A percentile compares a stretch with the other conserved stretches of the same genome.
Evolutionary conservation across 1,284 basidiomycete species (phyloP).

Genomic region (Melampsora abietis-canadensis): DNA sequence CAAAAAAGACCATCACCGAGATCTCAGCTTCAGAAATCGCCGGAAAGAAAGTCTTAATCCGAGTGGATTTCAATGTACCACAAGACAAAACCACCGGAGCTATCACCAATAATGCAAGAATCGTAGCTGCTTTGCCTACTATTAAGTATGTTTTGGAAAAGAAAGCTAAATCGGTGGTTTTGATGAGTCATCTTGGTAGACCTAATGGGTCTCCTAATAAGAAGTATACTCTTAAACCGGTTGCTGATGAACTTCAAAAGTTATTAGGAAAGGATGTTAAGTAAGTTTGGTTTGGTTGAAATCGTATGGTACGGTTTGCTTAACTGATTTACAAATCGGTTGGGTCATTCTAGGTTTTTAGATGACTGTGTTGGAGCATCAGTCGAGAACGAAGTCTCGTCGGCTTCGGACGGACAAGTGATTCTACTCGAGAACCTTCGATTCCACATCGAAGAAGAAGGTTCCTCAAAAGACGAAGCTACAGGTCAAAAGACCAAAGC

Average conservation of each 20-base stretch:
- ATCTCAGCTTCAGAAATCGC: slow-evolving; percentile 89
- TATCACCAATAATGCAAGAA: slow-evolving; percentile 98
- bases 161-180: slow-evolving; percentile 76
- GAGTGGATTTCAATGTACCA: slow-evolving; percentile 97
- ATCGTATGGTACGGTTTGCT: neutral
- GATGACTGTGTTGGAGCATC: slow-evolving; percentile 81
- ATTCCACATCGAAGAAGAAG: slow-evolving; percentile 98
- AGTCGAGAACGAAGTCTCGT: slow-evolving; percentile 70
- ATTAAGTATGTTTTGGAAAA: slow-evolving; percentile 90
- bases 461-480: slow-evolving; percentile 84
- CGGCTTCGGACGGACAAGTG: slow-evolving; percentile 70
- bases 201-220: slow-evolving; percentile 85
- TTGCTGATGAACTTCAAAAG: slow-evolving; percentile 57
- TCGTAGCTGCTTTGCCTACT: slow-evolving; percentile 91
- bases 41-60: slow-evolving; percentile 87
- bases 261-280: slow-evolving; percentile 35
- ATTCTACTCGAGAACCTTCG: slow-evolving; percentile 95
- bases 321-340: neutral
- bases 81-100: slow-evolving; percentile 71
- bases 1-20: slow-evolving; percentile 48
- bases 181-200: slow-evolving; percentile 98
- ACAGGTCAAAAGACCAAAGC: slow-evolving; percentile 85
- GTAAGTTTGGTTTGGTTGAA: neutral
- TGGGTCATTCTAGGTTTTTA: slow-evolving; percentile 71
- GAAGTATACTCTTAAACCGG: slow-evolving; percentile 89